Evolutionary conservation across 2,329 filamentous ascomycete genomes (phyloP).

Genomic region (Scleromitrula shiraiana): DNA sequence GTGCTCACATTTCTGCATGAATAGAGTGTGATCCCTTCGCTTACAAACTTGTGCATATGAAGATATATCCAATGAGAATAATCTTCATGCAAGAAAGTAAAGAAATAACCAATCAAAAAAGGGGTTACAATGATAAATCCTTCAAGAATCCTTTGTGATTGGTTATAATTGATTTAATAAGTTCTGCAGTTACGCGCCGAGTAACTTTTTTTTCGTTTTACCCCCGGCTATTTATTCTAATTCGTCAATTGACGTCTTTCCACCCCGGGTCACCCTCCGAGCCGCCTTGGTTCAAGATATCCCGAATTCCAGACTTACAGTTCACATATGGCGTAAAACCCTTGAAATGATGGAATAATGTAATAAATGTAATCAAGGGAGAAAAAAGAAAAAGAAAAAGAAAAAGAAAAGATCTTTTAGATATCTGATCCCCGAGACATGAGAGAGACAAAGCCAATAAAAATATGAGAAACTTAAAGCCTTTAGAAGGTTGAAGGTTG

Average conservation of each 20-base stretch:
- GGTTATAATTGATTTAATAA: constrained; percentile 10
- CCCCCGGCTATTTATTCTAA: constrained; percentile 11
- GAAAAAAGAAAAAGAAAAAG: too few species aligned
- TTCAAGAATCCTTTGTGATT: constrained; percentile 13
- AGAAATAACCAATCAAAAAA: constrained; percentile 14
- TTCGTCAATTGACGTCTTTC: constrained; percentile 18
- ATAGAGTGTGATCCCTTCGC: constrained; percentile 17
- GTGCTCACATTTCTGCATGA: constrained; percentile 26
- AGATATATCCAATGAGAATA: constrained; percentile 2
- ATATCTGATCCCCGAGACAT: too few species aligned
- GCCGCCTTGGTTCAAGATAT: too few species aligned
- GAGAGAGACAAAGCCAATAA: too few species aligned
- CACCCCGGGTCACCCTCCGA: not conserved
- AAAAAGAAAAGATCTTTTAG: too few species aligned
- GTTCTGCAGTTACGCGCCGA: constrained; percentile 21
- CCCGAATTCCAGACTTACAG: too few species aligned
- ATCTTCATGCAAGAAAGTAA: not conserved
- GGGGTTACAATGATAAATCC: constrained; percentile 8
- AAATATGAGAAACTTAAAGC: too few species aligned
- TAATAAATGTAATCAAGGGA: too few species aligned
- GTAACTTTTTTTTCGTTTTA: constrained; percentile 6
- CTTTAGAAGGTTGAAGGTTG: too few species aligned
- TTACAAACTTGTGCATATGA: not conserved
- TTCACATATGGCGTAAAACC: too few species aligned
- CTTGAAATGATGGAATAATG: too few species aligned